phyloP scores from a whole-genome alignment of 306 rosid genomes.

The Cucurbita argyrosperma region DNA sequence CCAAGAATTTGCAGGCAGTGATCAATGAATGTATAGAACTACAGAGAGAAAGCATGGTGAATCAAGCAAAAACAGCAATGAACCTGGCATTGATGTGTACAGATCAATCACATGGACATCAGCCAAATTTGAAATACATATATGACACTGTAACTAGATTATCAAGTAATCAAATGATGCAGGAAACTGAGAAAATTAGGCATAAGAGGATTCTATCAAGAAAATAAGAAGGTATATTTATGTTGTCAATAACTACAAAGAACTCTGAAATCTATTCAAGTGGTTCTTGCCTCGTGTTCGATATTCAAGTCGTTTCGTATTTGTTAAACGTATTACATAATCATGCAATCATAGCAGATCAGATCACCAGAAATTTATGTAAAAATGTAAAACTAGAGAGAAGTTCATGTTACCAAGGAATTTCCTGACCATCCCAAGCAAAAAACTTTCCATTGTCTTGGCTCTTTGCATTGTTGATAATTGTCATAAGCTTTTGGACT shows the following conservation, averaged over 20 bases:
- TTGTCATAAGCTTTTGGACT: conserved; percentile 53
- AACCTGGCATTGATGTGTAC: conserved; percentile 39
- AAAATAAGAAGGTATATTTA: neutral
- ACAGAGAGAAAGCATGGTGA: conserved; percentile 12
- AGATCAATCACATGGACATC: conserved; percentile 21
- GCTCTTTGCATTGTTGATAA: conserved; percentile 45
- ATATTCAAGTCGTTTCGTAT: neutral
- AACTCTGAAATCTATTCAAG: neutral
- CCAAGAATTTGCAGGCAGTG: conserved; percentile 19
- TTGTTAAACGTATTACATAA: neutral
- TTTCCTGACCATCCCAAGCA: conserved; percentile 97
- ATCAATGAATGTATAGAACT: conserved; percentile 35
- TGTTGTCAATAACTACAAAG: neutral
- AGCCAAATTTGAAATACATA: conserved; percentile 18
- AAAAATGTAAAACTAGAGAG: neutral
- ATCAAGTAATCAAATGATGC: neutral
- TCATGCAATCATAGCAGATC: neutral
- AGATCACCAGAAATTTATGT: neutral
- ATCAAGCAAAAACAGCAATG: conserved; percentile 25
- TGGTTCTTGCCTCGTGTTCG: neutral
- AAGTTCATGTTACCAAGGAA: conserved; percentile 54
- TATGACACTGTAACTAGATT: conserved; percentile 22
- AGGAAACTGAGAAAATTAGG: neutral
- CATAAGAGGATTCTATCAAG: conserved; percentile 1
- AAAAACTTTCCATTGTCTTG: conserved; percentile 81